Evolutionary conservation across 78 protist genomes (phyloP).

Genomic region (Dictyostelium intermedium): DNA sequence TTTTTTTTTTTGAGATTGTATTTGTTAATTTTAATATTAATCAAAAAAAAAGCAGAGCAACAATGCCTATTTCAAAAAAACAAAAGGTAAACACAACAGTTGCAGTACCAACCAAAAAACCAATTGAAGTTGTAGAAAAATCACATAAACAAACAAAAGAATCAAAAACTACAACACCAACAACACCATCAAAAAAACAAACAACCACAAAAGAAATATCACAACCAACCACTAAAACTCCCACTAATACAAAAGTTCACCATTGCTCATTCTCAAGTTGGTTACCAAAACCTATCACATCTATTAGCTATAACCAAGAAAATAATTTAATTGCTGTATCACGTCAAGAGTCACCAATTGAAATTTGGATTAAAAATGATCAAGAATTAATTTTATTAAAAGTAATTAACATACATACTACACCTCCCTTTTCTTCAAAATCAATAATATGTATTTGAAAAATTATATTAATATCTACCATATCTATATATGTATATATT

Average conservation of each 20-base stretch:
- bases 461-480: neutral
- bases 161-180: neutral
- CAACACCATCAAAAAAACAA: neutral
- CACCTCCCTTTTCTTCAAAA: no score
- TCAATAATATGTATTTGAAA: neutral
- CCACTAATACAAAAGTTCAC: constrained; percentile 3
- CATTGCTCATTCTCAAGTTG: constrained; percentile 45
- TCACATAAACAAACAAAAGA: neutral
- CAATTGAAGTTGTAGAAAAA: neutral
- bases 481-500: neutral
- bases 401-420: constrained; percentile 9
- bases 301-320: neutral
- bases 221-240: neutral
- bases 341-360: constrained; percentile 50
- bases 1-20: neutral
- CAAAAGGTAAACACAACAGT: neutral
- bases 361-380: neutral
- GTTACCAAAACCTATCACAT: constrained; percentile 33
- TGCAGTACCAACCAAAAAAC: neutral
- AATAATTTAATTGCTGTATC: constrained; percentile 14
- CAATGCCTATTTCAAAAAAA: constrained; percentile 5
- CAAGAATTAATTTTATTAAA: neutral
- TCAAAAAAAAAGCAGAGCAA: neutral
- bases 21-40: neutral
- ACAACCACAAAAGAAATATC: neutral